These are phyloP conservation scores for Bipolaris sorokiniana DNA, from an alignment of 2,329 filamentous ascomycete genomes.

Conservation along the genomic window DNA sequence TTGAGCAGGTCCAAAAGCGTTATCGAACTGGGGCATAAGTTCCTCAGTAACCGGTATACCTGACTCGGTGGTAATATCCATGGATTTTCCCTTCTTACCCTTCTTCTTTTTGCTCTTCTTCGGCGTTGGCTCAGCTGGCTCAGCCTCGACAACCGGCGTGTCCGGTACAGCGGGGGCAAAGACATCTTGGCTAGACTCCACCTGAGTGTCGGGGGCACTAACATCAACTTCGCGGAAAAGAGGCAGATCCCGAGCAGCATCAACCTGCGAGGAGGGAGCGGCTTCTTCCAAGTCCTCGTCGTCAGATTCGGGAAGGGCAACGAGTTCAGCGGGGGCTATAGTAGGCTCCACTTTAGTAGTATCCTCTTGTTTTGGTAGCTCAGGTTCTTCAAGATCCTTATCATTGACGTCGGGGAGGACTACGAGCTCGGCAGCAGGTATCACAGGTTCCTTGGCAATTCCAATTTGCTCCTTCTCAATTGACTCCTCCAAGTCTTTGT, in stretches of 20 bases:
- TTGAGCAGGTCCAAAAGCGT: slow-evolving; percentile 5
- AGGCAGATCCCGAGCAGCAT: background rate
- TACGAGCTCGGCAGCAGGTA: background rate
- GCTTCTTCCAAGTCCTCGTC: slow-evolving; percentile 8
- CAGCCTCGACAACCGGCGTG: background rate
- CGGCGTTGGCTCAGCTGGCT: slow-evolving; percentile 6
- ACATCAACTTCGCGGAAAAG: background rate
- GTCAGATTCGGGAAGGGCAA: slow-evolving; percentile 7
- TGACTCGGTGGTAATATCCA: slow-evolving; percentile 14
- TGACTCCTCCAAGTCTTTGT: background rate
- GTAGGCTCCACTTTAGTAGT: background rate
- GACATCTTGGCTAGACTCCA: slow-evolving; percentile 15
- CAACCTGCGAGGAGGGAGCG: background rate
- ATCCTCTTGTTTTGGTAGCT: too few species aligned
- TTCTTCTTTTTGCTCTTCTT: slow-evolving; percentile 38
- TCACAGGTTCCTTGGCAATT: background rate
- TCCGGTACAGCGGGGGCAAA: background rate
- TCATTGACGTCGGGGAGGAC: background rate
- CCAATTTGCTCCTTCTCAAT: background rate
- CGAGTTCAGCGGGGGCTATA: slow-evolving; percentile 3
- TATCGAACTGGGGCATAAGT: slow-evolving; percentile 8
- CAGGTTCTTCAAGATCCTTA: background rate
- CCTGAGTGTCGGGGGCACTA: background rate
- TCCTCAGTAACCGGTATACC: slow-evolving; percentile 15
- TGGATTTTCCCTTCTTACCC: slow-evolving; percentile 28